Percentiles rank a stretch among this genome's conserved stretches.
Evolutionary conservation across 2,329 filamentous ascomycete genomes (phyloP).

Genomic region (Triangularia setosa): DNA sequence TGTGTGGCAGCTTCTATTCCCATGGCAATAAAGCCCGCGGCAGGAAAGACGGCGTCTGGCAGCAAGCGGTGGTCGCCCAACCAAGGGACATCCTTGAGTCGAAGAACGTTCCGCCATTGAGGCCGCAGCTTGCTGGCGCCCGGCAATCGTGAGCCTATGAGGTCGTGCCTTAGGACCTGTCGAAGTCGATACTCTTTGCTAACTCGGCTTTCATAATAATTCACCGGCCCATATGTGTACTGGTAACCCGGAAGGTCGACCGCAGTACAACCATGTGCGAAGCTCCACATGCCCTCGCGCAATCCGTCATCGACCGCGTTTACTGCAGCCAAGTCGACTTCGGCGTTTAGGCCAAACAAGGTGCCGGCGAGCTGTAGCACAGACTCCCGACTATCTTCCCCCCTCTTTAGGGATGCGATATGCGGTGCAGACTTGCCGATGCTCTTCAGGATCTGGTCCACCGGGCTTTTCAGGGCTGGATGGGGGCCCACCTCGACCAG

Average conservation of each 20-base stretch:
- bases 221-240: slow-evolving; percentile 35
- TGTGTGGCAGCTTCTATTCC: slow-evolving; percentile 39
- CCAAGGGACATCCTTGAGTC: slow-evolving; percentile 29
- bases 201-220: slow-evolving; percentile 27
- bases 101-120: slow-evolving; percentile 10
- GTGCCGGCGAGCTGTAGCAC: slow-evolving; percentile 6
- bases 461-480: slow-evolving; percentile 25
- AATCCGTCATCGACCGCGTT: background rate
- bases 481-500: slow-evolving; percentile 30
- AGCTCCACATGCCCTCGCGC: background rate
- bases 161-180: slow-evolving; percentile 16
- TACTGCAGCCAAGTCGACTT: background rate
- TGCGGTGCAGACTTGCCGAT: background rate
- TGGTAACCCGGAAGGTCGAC: slow-evolving; percentile 33
- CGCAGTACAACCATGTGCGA: background rate
- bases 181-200: slow-evolving; percentile 8
- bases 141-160: slow-evolving; percentile 19
- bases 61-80: slow-evolving; percentile 35
- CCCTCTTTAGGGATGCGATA: background rate
- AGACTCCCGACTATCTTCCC: background rate
- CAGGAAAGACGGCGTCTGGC: slow-evolving; percentile 40
- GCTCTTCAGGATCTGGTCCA: slow-evolving; percentile 25
- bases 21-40: slow-evolving; percentile 40
- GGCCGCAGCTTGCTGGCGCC: background rate
- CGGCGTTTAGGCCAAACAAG: background rate